Conservation (phyloP, 1,139 yeast genomes). For the Hyphopichia pseudoburtonii region DNA sequence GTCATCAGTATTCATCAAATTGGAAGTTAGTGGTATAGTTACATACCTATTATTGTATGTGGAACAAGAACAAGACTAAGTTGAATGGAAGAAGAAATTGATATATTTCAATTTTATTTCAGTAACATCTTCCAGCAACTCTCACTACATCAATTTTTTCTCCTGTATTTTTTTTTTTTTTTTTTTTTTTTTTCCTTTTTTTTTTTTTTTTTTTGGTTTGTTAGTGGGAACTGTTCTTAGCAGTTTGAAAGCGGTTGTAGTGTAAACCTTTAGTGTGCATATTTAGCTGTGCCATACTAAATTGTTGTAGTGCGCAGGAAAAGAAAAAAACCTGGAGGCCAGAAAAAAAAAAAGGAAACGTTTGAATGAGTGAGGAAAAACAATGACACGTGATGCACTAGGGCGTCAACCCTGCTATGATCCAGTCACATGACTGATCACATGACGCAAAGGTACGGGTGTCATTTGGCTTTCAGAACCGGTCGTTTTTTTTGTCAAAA, state of each 20-base stretch:
- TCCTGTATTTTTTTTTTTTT: not conserved
- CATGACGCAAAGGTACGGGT: no score
- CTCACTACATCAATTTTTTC: conserved; percentile 1
- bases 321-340: no score
- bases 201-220: conserved; percentile 1
- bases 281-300: not conserved
- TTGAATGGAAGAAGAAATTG: conserved; percentile 5
- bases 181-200: not conserved
- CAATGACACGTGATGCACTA: conserved; percentile 1
- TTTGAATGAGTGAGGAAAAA: not conserved
- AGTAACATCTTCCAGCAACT: conserved; percentile 6
- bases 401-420: no score
- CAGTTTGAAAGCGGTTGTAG: not conserved
- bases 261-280: not conserved
- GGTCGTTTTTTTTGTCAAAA: no score
- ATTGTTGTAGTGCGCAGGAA: not conserved
- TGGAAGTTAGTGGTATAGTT: not conserved
- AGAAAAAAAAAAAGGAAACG: no score
- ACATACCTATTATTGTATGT: conserved; percentile 18
- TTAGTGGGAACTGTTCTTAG: no score
- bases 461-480: no score
- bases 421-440: no score
- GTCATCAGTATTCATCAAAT: no score
- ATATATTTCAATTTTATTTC: conserved; percentile 12
- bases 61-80: conserved; percentile 12